phyloP scores from a whole-genome alignment of 768 basidiomycete species.

The Boletus eberwhitei region DNA sequence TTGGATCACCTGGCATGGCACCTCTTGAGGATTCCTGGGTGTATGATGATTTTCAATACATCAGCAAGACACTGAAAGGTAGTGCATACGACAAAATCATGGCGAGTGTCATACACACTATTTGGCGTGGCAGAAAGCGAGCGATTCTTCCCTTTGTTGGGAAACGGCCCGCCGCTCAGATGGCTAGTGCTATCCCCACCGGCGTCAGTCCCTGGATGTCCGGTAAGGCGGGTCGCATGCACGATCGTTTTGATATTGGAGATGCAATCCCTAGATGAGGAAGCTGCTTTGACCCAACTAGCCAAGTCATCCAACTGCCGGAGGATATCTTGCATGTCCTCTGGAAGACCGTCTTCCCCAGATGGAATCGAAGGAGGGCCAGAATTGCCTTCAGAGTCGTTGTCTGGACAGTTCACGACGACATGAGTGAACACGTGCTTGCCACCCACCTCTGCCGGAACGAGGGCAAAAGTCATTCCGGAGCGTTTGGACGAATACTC shows the following conservation, averaged over 20 bases:
- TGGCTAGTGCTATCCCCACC: background rate
- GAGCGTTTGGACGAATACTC: slow-evolving; percentile 18
- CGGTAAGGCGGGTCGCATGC: background rate
- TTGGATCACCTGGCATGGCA: background rate
- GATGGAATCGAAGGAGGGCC: background rate
- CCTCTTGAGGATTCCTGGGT: slow-evolving; percentile 8
- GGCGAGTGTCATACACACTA: background rate
- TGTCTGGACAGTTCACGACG: slow-evolving; percentile 4
- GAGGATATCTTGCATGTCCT: slow-evolving; percentile 27
- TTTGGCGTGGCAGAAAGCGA: background rate
- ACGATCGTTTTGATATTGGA: background rate
- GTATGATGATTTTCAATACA: slow-evolving; percentile 3
- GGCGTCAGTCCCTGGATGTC: background rate
- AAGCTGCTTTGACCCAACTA: slow-evolving; percentile 22
- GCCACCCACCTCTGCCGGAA: slow-evolving; percentile 12
- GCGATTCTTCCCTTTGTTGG: slow-evolving; percentile 25
- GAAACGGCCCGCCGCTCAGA: background rate
- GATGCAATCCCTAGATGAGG: slow-evolving; percentile 11
- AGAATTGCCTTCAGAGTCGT: background rate
- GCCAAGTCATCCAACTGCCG: slow-evolving; percentile 29
- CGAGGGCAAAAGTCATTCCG: slow-evolving; percentile 14
- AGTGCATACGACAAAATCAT: slow-evolving; percentile 12
- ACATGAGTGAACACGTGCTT: slow-evolving; percentile 15
- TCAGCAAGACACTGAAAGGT: background rate
- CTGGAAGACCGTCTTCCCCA: slow-evolving; percentile 18